phyloP scores from a whole-genome alignment of 2,329 filamentous ascomycete species.

The Nemania diffusa region DNA sequence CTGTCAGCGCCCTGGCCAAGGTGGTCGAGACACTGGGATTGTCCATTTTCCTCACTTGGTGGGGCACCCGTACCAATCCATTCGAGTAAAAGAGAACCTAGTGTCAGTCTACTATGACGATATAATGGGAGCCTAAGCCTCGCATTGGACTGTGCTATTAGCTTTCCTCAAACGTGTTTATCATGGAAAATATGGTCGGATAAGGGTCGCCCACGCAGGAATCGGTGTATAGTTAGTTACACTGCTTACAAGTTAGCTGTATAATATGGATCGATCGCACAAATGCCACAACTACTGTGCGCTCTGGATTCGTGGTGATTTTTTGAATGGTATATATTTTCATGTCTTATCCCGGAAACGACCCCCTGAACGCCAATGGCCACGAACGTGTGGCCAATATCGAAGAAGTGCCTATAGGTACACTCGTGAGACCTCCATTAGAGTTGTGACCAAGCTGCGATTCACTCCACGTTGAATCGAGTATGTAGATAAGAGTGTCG shows the following conservation, averaged over 20 bases:
- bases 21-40: constrained; percentile 93
- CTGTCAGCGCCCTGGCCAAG: constrained; percentile 84
- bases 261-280: constrained; percentile 21
- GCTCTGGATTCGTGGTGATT: not conserved
- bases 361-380: constrained; percentile 43
- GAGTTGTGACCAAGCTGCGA: not conserved
- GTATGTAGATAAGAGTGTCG: constrained; percentile 4
- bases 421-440: constrained; percentile 28
- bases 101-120: constrained; percentile 18
- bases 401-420: constrained; percentile 39
- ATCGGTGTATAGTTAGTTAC: constrained; percentile 18
- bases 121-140: constrained; percentile 29
- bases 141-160: constrained; percentile 36
- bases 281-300: not conserved
- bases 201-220: constrained; percentile 1
- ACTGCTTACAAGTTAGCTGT: constrained; percentile 25
- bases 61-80: constrained; percentile 94
- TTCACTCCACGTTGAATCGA: not conserved
- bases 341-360: constrained; percentile 32
- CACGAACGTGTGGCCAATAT: constrained; percentile 38
- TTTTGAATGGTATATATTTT: constrained; percentile 33
- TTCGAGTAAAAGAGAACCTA: constrained; percentile 72
- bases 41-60: constrained; percentile 93
- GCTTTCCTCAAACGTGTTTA: constrained; percentile 28
- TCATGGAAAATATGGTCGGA: constrained; percentile 23